A percentile compares a stretch with the other conserved stretches of the same genome.
These are phyloP conservation scores for Fusarium anguioides DNA, from an alignment of 2,329 filamentous ascomycete species.

Conservation along the genomic window DNA sequence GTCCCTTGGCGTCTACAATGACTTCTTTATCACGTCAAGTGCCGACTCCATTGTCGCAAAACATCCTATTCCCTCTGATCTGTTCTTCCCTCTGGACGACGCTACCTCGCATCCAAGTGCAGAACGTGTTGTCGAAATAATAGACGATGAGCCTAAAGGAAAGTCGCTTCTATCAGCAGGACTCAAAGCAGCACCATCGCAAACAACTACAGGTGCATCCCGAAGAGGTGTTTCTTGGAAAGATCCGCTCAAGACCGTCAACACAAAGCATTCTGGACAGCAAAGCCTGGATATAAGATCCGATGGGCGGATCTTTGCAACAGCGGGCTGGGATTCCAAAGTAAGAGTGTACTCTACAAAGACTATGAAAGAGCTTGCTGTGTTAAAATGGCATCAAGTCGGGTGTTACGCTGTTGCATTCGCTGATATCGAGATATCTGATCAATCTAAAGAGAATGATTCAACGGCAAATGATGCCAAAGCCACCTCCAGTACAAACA, in stretches of 20 bases:
- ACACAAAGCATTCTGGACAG: conserved; percentile 92
- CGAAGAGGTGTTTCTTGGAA: conserved; percentile 49
- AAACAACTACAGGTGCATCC: conserved; percentile 4
- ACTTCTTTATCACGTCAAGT: conserved; percentile 79
- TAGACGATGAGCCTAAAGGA: conserved; percentile 25
- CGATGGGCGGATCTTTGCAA: conserved; percentile 86
- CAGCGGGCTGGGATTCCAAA: conserved; percentile 90
- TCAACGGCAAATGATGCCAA: neutral
- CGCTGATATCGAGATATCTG: conserved; percentile 55
- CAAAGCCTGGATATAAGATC: conserved; percentile 81
- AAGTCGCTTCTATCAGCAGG: conserved; percentile 44
- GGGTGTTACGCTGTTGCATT: conserved; percentile 88
- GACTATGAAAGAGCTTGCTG: conserved; percentile 86
- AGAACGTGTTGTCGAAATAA: conserved; percentile 44
- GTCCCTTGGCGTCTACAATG: conserved; percentile 70
- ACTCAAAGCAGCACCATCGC: conserved; percentile 13
- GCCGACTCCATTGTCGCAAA: conserved; percentile 84
- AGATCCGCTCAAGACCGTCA: conserved; percentile 68
- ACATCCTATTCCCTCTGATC: conserved; percentile 69
- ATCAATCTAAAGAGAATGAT: neutral
- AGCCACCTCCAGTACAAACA: neutral
- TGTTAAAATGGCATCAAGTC: conserved; percentile 92
- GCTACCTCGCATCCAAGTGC: conserved; percentile 1
- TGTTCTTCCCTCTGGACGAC: conserved; percentile 27
- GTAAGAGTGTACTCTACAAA: conserved; percentile 84